Conservation (phyloP, 2,329 filamentous ascomycete species). For the Paracorniculantispora psalliotae region DNA sequence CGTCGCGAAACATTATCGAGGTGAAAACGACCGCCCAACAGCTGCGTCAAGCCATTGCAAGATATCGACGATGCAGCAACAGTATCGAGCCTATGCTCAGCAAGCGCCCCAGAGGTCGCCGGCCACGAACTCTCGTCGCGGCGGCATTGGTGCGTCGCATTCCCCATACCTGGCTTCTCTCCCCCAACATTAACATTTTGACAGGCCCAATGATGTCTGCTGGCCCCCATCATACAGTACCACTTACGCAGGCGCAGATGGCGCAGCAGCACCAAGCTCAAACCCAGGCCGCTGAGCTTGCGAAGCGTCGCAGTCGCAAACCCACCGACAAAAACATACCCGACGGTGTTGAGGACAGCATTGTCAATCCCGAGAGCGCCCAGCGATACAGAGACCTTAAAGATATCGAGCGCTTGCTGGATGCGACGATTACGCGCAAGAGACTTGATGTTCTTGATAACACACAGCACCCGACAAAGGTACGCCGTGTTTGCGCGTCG, state of each 20-base stretch:
- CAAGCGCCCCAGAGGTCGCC: slow-evolving; percentile 46
- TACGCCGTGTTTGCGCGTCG: slow-evolving; percentile 24
- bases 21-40: neutral
- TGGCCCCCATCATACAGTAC: slow-evolving; percentile 45
- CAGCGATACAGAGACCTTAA: slow-evolving; percentile 77
- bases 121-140: slow-evolving; percentile 45
- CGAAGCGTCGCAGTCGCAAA: slow-evolving; percentile 77
- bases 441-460: slow-evolving; percentile 84
- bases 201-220: slow-evolving; percentile 54
- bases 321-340: slow-evolving; percentile 94
- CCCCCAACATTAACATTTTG: slow-evolving; percentile 15
- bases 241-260: slow-evolving; percentile 50
- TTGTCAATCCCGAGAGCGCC: slow-evolving; percentile 71
- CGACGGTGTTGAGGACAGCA: slow-evolving; percentile 77
- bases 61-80: slow-evolving; percentile 44
- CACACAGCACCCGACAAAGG: slow-evolving; percentile 68
- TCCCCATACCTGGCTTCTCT: neutral
- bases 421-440: slow-evolving; percentile 92
- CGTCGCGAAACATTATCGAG: neutral
- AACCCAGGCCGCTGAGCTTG: slow-evolving; percentile 56
- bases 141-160: slow-evolving; percentile 45
- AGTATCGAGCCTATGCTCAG: slow-evolving; percentile 48
- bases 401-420: slow-evolving; percentile 80
- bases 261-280: slow-evolving; percentile 47
- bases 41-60: slow-evolving; percentile 8